phyloP scores from a whole-genome alignment of 352 stramenopile genomes.

The Peronosclerospora sorghi region DNA sequence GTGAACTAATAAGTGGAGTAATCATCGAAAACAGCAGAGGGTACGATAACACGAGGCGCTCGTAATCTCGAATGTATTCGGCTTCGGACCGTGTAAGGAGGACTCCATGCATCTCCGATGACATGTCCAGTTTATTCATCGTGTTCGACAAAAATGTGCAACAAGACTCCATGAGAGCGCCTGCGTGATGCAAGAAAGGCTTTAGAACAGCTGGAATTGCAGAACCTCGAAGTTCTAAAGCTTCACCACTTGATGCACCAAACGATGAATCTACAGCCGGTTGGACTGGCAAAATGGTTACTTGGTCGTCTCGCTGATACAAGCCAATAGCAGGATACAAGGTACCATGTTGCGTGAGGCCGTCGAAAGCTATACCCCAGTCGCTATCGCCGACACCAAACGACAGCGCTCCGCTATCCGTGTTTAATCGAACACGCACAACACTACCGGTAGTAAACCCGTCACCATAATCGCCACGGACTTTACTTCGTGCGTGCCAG shows the following conservation, averaged over 20 bases:
- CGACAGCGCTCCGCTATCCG: constrained; percentile 75
- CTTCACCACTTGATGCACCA: constrained; percentile 16
- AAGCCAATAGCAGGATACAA: constrained; percentile 82
- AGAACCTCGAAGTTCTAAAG: constrained; percentile 24
- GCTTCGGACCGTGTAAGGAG: constrained; percentile 10
- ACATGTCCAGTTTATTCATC: constrained; percentile 11
- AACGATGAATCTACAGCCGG: constrained; percentile 24
- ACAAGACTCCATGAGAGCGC: constrained; percentile 41
- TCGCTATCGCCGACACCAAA: constrained; percentile 82
- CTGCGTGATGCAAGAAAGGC: constrained; percentile 61
- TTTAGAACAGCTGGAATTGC: constrained; percentile 59
- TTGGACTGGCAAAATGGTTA: constrained; percentile 72
- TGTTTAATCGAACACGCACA: constrained; percentile 77
- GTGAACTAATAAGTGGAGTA: constrained; percentile 50
- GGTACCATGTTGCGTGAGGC: constrained; percentile 78
- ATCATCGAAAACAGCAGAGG: constrained; percentile 50
- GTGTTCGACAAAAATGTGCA: constrained; percentile 37
- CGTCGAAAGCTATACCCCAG: constrained; percentile 85
- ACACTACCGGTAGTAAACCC: constrained; percentile 81
- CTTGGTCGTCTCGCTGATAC: constrained; percentile 84
- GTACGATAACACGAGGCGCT: constrained; percentile 28
- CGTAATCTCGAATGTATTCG: constrained; percentile 14
- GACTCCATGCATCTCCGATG: constrained; percentile 10
- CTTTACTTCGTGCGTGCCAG: constrained; percentile 85
- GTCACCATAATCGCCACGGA: constrained; percentile 81